A percentile compares a stretch with the other conserved stretches of the same genome.
phyloP scores from a whole-genome alignment of 345 rosid genomes.

The Bruguiera sexangula region DNA sequence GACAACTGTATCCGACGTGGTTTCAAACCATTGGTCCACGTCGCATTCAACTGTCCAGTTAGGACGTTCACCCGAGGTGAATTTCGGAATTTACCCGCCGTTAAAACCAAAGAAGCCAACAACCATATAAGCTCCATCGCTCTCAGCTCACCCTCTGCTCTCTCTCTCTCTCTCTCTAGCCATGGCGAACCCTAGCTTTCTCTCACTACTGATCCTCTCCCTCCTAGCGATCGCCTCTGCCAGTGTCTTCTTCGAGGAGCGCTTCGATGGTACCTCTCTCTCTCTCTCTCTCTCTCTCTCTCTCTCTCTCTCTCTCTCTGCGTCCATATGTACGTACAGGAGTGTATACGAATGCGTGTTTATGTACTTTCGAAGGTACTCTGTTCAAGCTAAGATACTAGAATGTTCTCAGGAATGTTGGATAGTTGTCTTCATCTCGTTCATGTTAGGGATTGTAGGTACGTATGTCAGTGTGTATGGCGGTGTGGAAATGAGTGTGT shows the following conservation, averaged over 20 bases:
- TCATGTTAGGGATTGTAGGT: neutral
- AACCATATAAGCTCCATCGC: neutral
- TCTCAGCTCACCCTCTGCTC: neutral
- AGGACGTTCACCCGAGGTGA: constrained; percentile 1
- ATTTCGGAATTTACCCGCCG: constrained; percentile 6
- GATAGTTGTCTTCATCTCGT: no score
- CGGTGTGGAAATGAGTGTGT: no score
- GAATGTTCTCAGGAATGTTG: no score
- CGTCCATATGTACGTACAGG: neutral
- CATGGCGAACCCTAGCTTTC: constrained; percentile 28
- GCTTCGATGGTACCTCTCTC: constrained; percentile 62
- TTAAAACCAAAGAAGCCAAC: neutral
- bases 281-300: neutral
- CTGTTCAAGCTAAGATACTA: no score
- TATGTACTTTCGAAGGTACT: neutral
- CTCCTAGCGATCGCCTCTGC: constrained; percentile 51
- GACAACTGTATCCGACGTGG: constrained; percentile 11
- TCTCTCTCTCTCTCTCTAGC: neutral
- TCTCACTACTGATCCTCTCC: constrained; percentile 34
- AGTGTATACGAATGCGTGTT: neutral
- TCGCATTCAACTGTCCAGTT: neutral
- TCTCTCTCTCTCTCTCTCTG: neutral
- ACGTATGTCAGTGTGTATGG: no score
- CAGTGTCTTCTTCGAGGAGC: constrained; percentile 81
- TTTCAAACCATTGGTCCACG: neutral